phyloP scores from a whole-genome alignment of 2,329 filamentous ascomycete species.

The Diplodia intermedia region DNA sequence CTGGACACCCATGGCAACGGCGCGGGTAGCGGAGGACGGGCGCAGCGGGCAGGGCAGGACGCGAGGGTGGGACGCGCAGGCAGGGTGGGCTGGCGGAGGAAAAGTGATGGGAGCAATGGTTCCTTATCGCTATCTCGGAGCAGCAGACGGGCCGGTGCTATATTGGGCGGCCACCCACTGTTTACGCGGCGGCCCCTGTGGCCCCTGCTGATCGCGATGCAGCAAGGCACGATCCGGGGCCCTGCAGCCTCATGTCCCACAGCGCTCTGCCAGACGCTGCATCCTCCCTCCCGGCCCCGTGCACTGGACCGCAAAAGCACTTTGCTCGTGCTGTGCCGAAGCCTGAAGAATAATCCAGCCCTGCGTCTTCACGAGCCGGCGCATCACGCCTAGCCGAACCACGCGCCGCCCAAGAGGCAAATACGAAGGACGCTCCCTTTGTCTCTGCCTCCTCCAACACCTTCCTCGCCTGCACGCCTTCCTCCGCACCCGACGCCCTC shows the following conservation, averaged over 20 bases:
- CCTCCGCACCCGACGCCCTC: neutral
- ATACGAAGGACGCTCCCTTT: slow-evolving; percentile 18
- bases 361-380: neutral
- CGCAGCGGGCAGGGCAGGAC: neutral
- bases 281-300: slow-evolving; percentile 15
- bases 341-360: slow-evolving; percentile 1
- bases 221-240: slow-evolving; percentile 20
- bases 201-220: slow-evolving; percentile 21
- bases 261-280: slow-evolving; percentile 14
- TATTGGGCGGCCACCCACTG: neutral
- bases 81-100: neutral
- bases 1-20: slow-evolving; percentile 75
- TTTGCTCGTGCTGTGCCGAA: slow-evolving; percentile 22
- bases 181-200: slow-evolving; percentile 3
- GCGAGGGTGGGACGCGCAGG: neutral
- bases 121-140: neutral
- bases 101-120: neutral
- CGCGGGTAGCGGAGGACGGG: neutral
- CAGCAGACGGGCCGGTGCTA: neutral
- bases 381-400: slow-evolving; percentile 7
- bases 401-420: slow-evolving; percentile 11
- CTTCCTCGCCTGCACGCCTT: slow-evolving; percentile 8
- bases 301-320: slow-evolving; percentile 4
- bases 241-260: slow-evolving; percentile 25
- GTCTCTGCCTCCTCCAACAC: slow-evolving; percentile 2